These are phyloP conservation scores for Inga oerstediana DNA, from an alignment of 306 rosid genomes.

Conservation along the genomic window DNA sequence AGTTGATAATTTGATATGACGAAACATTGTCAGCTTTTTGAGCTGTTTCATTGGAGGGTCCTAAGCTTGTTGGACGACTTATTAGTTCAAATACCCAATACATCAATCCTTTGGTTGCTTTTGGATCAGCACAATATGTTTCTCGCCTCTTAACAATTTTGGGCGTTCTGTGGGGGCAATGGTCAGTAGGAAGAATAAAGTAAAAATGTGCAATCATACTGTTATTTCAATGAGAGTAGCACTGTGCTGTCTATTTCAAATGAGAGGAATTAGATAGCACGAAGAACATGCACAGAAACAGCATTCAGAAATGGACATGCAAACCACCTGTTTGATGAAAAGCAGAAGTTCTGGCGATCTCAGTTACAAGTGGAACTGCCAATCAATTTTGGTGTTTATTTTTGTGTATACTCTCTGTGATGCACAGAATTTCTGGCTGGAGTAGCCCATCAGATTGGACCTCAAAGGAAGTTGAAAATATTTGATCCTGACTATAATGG, in stretches of 20 bases:
- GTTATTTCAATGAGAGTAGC: slow-evolving; percentile 19
- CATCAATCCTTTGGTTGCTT: slow-evolving; percentile 29
- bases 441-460: slow-evolving; percentile 15
- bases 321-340: not conserved
- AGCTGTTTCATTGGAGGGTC: slow-evolving; percentile 30
- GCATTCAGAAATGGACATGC: not conserved
- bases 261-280: not conserved
- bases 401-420: not conserved
- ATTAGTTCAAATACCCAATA: not conserved
- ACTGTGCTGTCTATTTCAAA: slow-evolving; percentile 1
- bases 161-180: slow-evolving; percentile 19
- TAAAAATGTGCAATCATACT: not conserved
- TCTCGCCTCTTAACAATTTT: slow-evolving; percentile 16
- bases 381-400: not conserved
- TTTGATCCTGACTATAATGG: not conserved
- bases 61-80: slow-evolving; percentile 25
- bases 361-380: not conserved
- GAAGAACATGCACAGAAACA: not conserved
- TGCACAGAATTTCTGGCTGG: slow-evolving; percentile 1
- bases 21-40: slow-evolving; percentile 26
- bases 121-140: slow-evolving; percentile 24
- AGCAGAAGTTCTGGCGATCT: not conserved
- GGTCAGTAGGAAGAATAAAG: not conserved
- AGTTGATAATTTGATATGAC: not conserved
- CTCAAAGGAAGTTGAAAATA: not conserved